Conservation (phyloP, 164 flowering plant genomes). For the Stephania yunnanensis region DNA sequence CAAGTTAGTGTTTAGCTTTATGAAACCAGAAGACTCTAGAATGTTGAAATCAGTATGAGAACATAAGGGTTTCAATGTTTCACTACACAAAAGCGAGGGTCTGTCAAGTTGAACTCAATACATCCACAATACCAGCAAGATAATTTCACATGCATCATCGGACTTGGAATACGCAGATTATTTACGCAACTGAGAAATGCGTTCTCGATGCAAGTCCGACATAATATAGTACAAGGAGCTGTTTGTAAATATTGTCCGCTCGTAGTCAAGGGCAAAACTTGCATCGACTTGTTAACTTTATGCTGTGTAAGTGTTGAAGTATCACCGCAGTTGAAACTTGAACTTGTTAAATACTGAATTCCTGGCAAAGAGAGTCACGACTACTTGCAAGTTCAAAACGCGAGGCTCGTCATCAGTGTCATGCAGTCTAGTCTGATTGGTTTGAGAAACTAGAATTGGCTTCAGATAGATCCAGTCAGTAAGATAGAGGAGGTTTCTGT, state of each 20-base stretch:
- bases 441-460: background rate
- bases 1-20: too few species aligned
- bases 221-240: background rate
- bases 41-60: too few species aligned
- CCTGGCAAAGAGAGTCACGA: background rate
- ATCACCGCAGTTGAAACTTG: too few species aligned
- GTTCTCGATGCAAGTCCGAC: background rate
- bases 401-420: background rate
- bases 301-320: background rate
- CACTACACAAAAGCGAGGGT: too few species aligned
- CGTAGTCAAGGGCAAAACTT: background rate
- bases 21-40: too few species aligned
- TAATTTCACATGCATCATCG: too few species aligned
- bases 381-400: background rate
- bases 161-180: too few species aligned
- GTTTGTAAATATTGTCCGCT: background rate
- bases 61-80: too few species aligned
- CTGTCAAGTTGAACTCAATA: too few species aligned
- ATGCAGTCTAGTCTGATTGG: background rate
- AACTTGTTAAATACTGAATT: too few species aligned
- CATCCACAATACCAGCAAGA: too few species aligned
- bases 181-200: background rate
- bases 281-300: background rate
- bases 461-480: slow-evolving; percentile 14
- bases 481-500: slow-evolving; percentile 23